Percentiles rank a stretch among this genome's conserved stretches.
Conservation (phyloP, 768 basidiomycete genomes). For the Boletus tomentosulus region DNA sequence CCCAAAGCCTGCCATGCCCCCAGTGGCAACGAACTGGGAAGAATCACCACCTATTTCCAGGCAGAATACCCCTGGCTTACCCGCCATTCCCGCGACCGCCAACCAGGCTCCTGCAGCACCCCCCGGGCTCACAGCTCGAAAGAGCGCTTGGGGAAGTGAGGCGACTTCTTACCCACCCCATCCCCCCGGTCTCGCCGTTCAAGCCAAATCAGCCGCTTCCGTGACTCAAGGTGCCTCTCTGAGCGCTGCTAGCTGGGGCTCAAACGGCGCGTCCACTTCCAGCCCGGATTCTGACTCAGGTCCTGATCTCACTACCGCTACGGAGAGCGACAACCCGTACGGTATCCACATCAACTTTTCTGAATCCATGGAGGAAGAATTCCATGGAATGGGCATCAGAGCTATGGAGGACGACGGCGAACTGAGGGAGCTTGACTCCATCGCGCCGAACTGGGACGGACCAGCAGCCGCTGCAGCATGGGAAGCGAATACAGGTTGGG, state of each 20-base stretch:
- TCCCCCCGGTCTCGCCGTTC: slow-evolving; percentile 6
- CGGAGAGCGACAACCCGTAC: slow-evolving; percentile 24
- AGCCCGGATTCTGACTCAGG: slow-evolving; percentile 27
- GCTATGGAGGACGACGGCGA: slow-evolving; percentile 8
- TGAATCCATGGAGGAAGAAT: slow-evolving; percentile 28
- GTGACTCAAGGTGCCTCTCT: background rate
- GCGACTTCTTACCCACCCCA: too few relatives aligned
- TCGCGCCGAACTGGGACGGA: slow-evolving; percentile 24
- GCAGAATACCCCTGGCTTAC: slow-evolving; percentile 11
- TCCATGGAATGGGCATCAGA: slow-evolving; percentile 23
- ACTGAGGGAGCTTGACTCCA: slow-evolving; percentile 19
- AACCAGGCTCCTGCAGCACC: too few relatives aligned
- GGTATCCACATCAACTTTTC: slow-evolving; percentile 20
- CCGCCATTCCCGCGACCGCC: too few relatives aligned
- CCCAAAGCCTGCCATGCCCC: slow-evolving; percentile 1
- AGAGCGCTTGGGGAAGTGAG: too few relatives aligned
- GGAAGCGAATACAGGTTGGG: slow-evolving; percentile 11
- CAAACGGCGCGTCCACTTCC: slow-evolving; percentile 19
- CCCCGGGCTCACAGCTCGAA: too few relatives aligned
- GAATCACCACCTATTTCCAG: slow-evolving; percentile 14
- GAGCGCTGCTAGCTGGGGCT: slow-evolving; percentile 21
- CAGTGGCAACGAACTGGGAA: slow-evolving; percentile 18
- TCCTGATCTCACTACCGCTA: too few relatives aligned
- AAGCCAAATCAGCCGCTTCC: background rate
- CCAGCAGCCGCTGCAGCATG: background rate